Evolutionary conservation across 108 stramenopile species (phyloP).

Genomic region (Ochromonas danica): DNA sequence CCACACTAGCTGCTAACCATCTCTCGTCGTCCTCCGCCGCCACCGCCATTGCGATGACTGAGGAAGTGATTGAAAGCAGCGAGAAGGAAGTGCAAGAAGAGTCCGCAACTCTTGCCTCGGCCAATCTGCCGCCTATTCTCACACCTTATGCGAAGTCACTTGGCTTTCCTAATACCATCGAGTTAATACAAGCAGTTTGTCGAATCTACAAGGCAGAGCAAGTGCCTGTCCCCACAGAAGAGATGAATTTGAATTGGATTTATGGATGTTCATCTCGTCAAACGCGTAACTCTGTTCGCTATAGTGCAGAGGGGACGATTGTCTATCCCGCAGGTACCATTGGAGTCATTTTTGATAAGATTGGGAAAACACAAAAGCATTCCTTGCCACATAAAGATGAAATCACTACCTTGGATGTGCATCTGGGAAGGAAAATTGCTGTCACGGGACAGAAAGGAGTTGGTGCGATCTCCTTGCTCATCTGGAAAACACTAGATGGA

Average conservation of each 20-base stretch:
- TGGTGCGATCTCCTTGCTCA: not conserved
- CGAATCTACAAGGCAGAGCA: no score
- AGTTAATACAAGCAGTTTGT: no score
- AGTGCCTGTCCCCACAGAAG: not conserved
- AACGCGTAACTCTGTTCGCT: constrained; percentile 4
- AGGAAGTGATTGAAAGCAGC: no score
- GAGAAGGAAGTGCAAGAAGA: no score
- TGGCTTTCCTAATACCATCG: no score
- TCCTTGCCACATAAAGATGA: constrained; percentile 6
- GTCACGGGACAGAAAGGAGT: not conserved
- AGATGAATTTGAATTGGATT: constrained; percentile 9
- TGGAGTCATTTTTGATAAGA: not conserved
- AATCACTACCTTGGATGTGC: constrained; percentile 21
- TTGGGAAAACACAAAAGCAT: not conserved
- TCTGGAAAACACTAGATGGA: not conserved
- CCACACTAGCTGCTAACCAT: no score
- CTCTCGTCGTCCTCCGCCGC: no score
- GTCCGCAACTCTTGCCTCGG: no score
- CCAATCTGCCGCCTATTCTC: no score
- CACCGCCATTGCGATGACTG: no score
- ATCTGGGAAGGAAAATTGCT: not conserved
- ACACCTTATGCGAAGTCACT: no score
- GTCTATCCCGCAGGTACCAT: constrained; percentile 19
- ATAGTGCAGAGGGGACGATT: not conserved
- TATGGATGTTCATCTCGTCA: not conserved